Base-by-base conservation (phyloP, 352 stramenopile genomes). In the Pythium apleroticum region DNA sequence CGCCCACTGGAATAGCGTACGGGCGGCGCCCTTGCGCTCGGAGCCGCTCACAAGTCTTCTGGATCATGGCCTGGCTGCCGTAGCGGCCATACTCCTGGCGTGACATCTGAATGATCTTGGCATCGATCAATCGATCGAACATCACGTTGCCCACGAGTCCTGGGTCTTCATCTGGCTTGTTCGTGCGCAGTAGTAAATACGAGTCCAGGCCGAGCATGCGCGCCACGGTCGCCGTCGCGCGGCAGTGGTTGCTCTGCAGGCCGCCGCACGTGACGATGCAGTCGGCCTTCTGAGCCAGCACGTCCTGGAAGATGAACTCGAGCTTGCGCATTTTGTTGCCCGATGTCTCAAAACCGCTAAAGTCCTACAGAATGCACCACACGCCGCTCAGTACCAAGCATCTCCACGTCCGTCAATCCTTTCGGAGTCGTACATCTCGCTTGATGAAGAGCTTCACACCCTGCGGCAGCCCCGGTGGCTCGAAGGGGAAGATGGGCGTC, bases 251-350 rank as follows among this genome's bases (percentile, higher is more conserved):
- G 74, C 85, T 97, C 78, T 98, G 94, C 46, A 97, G 73, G 10
- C 91, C 94, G 19, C 94, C 95, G 72, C 94, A 97, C 5, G 95
- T 98, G 22, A 98, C 84, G 45, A 98, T 72, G 50, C 89, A 95
- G 77, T 97, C 81, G 27, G 81, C 90, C 9, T 80, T 72, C 62
- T 91, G 76, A n/a, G 74, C 78, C n/a, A 97, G 52, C 28, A 92
- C 95, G 52, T 98, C 89, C 15, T 91, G 86, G 60, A 98, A 70
- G 10, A 98, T 73, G 72, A 98, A 98, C 81, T 98, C 95, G 33
- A 98, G 78, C 71, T 98, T 98, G 58, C 95, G 91, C 72, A 97
- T 90, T 75, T 98, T 98, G 74, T 98, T 98, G 25, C 95, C 95
- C 19, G 93, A 97, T 28, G 93, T 91, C 73, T 98, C 93, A 27